phyloP scores from a whole-genome alignment of 1,139 yeast genomes.

The Taiozyma sp. region DNA sequence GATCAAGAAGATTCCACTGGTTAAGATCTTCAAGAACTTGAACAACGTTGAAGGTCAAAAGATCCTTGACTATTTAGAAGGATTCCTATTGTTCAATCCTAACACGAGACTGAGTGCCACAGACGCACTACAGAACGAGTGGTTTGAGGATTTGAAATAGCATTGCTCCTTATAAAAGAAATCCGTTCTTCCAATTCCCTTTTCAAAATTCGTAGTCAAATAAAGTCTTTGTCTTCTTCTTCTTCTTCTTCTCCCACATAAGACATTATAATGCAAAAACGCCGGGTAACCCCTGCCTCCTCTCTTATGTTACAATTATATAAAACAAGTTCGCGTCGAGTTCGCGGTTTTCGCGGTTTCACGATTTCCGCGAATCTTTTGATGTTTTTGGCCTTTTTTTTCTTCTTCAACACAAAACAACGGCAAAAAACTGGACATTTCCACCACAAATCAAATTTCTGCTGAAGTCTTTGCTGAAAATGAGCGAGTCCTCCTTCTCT shows the following conservation, averaged over 20 bases:
- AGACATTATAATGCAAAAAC: not conserved
- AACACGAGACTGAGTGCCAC: constrained; percentile 63
- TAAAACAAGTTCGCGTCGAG: constrained; percentile 8
- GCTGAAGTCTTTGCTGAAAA: not conserved
- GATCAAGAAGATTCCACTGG: constrained; percentile 87
- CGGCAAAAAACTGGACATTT: not conserved
- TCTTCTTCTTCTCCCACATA: no score
- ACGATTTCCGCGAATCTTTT: no score
- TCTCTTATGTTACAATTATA: no score
- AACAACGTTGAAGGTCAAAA: constrained; percentile 18
- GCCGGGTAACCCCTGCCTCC: no score
- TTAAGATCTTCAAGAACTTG: constrained; percentile 70
- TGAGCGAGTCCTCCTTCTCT: constrained; percentile 10
- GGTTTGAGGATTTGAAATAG: constrained; percentile 53
- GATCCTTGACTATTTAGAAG: constrained; percentile 21
- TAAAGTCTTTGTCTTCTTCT: no score
- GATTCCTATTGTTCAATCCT: constrained; percentile 58
- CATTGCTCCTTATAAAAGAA: not conserved
- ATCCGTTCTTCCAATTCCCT: no score
- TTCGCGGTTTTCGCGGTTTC: no score
- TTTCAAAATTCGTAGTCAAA: no score
- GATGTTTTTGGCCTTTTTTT: no score
- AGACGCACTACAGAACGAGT: constrained; percentile 64
- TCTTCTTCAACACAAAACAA: constrained; percentile 8
- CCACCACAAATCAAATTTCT: no score